Evolutionary conservation across 345 rosid genomes (phyloP).

Genomic region (Salix udensis): DNA sequence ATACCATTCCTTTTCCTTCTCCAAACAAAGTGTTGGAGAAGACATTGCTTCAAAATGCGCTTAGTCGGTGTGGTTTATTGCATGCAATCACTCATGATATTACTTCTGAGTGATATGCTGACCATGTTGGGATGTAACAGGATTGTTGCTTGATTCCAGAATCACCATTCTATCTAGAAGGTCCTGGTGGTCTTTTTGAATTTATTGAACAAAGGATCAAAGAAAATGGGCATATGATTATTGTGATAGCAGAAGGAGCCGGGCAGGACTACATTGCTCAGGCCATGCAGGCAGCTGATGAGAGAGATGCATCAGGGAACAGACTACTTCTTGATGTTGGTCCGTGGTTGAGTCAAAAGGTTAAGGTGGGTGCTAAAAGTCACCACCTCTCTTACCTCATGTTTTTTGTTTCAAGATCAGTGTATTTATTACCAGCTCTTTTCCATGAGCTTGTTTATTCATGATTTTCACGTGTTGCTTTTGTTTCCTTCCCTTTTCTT

Average conservation of each 20-base stretch:
- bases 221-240: conserved; percentile 77
- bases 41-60: neutral
- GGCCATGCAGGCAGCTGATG: conserved; percentile 41
- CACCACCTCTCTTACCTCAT: neutral
- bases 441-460: neutral
- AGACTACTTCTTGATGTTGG: conserved; percentile 88
- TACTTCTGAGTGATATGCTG: neutral
- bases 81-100: neutral
- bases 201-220: conserved; percentile 67
- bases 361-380: conserved; percentile 51
- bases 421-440: neutral
- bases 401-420: conserved; percentile 6
- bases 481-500: too few species aligned
- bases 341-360: conserved; percentile 76
- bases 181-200: conserved; percentile 81
- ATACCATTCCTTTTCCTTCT: neutral
- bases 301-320: conserved; percentile 90
- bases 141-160: conserved; percentile 99
- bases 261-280: conserved; percentile 80
- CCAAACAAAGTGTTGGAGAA: neutral
- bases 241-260: conserved; percentile 94
- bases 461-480: too few species aligned
- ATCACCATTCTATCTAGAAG: conserved; percentile 90
- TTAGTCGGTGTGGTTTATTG: neutral
- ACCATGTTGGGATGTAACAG: conserved; percentile 44